These are phyloP conservation scores for Eutrema japonicum DNA, from an alignment of 345 rosid genomes.

Conservation along the genomic window DNA sequence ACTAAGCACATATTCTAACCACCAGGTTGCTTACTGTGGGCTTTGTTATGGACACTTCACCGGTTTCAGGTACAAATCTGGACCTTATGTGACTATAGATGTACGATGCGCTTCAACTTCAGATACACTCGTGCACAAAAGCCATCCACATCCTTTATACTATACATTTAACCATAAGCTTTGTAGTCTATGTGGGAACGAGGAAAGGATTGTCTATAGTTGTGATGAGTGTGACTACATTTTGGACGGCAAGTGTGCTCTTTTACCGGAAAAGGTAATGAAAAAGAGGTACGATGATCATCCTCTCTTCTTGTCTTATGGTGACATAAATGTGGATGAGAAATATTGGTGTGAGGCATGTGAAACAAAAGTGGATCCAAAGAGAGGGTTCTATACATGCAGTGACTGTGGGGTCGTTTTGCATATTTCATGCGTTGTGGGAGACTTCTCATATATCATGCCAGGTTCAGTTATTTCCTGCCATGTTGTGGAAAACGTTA, in stretches of 20 bases:
- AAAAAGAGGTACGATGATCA: background rate
- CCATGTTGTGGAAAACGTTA: background rate
- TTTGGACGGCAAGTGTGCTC: background rate
- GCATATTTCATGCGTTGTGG: conserved; percentile 1
- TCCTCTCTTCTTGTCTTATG: conserved; percentile 9
- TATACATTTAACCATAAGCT: no score
- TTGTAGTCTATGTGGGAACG: background rate
- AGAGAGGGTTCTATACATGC: conserved; percentile 11
- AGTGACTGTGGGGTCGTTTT: background rate
- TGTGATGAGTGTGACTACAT: conserved; percentile 10
- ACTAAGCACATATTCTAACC: background rate
- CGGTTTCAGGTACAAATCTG: conserved; percentile 3
- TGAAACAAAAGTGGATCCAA: background rate
- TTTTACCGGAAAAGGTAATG: conserved; percentile 9
- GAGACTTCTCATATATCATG: conserved; percentile 4
- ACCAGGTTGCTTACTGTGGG: fast-evolving
- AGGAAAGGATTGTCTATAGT: background rate
- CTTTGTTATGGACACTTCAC: background rate
- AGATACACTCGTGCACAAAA: background rate
- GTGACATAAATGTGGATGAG: background rate
- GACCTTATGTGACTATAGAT: background rate
- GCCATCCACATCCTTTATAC: conserved; percentile 32
- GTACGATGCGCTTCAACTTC: conserved; percentile 11
- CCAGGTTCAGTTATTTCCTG: background rate
- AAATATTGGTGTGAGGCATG: conserved; percentile 16